phyloP scores from a whole-genome alignment of 176 grass and related monocot genomes.

The Calamus simplicifolius region DNA sequence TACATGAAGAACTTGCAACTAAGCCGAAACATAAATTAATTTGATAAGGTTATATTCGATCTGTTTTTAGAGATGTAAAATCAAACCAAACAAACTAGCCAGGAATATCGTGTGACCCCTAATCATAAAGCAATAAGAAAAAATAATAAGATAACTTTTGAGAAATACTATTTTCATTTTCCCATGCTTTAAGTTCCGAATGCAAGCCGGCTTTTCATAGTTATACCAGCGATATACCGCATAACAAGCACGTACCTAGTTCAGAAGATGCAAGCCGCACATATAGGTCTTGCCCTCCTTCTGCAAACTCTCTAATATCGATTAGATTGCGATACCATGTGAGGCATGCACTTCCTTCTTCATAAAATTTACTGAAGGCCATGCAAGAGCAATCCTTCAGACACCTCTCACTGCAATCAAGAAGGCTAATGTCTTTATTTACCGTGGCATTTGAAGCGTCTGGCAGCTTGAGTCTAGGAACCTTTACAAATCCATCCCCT shows the following conservation, averaged over 20 bases:
- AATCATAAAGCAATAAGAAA: too few species aligned
- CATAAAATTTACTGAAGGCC: conserved; percentile 45
- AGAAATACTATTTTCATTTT: too few species aligned
- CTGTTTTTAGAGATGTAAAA: too few species aligned
- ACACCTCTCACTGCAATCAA: conserved; percentile 56
- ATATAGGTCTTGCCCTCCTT: conserved; percentile 44
- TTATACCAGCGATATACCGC: not conserved
- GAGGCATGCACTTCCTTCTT: conserved; percentile 51
- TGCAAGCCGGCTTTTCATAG: too few species aligned
- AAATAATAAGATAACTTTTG: too few species aligned
- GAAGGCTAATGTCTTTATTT: conserved; percentile 30
- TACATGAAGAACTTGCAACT: too few species aligned
- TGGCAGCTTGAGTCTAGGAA: conserved; percentile 6
- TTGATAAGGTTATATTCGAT: too few species aligned
- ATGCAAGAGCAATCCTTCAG: conserved; percentile 61
- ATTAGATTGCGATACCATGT: conserved; percentile 39
- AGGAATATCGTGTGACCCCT: too few species aligned
- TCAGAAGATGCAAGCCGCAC: conserved; percentile 54
- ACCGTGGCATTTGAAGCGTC: conserved; percentile 18
- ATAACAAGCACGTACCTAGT: conserved; percentile 4
- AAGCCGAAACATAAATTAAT: too few species aligned
- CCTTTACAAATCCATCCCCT: not conserved
- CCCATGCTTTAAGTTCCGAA: too few species aligned
- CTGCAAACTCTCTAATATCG: conserved; percentile 40
- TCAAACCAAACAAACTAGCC: too few species aligned